Base-by-base conservation (phyloP, 2,329 filamentous ascomycete species). In the Lachnellula hyalina region DNA sequence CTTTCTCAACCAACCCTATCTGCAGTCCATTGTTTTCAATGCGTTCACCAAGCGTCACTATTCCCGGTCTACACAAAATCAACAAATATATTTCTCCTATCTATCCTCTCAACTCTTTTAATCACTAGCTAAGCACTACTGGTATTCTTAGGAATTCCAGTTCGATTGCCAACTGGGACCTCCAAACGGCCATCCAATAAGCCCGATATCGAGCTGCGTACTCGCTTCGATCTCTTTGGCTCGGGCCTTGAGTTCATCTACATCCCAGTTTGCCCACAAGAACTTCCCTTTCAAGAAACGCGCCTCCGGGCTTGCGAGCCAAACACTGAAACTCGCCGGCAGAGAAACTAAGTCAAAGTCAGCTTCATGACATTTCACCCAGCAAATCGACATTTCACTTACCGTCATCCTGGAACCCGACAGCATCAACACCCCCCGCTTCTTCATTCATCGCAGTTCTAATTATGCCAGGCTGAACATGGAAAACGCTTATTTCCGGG, bases 191-290 rank as follows among this genome's bases (percentile, higher is more conserved):
- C 59, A 62, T 28, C 62, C 62, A 47, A 51, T 44, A 44, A 64
- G 56, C 14, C 55, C 55, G 46, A 64, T 58, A 47, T 15, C 54
- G 11, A 64, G 45, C n/a, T 51, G 49, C 36, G 49, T 41, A 40
- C 57, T 36, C n/a, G 38, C 48, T 53, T 59, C 55, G 49, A 77
- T 65, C 56, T 53, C 36, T 17, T 53, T 34, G 15, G 40, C 70
- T 38, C 65, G 63, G 0, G 67, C 65, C 62, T 74, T 74, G 35
- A 81, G 68, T 59, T 80, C 77, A 40, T 76, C 70, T 0, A 79
- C 71, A 62, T 81, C 78, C 77, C 77, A 81, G 21, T 75, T 75
- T 11, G 72, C 70, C 73, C 75, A 80, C 0, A 79, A 61, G 21
- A 75, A 74, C 47, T 73, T 75, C 3, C 72, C 69, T 41, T 72